Evolutionary conservation across 306 rosid genomes (phyloP).

Genomic region (Delonix regia): DNA sequence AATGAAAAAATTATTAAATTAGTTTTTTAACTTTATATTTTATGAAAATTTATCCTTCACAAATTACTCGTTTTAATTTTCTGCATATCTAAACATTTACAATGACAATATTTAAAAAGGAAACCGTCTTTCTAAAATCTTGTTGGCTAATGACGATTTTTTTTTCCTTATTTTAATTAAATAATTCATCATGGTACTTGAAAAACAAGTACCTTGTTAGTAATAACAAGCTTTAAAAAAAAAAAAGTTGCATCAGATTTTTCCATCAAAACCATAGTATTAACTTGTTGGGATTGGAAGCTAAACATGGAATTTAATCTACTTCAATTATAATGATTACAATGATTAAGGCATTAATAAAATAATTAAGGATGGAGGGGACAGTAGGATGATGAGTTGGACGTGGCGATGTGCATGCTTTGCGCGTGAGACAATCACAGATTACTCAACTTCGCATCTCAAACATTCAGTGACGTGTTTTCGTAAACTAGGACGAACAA

Average conservation of each 20-base stretch:
- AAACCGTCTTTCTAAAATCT: neutral
- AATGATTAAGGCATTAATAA: neutral
- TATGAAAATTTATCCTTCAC: too few species aligned
- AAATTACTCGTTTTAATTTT: too few species aligned
- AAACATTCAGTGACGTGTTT: conserved; percentile 36
- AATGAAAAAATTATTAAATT: too few species aligned
- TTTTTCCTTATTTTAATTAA: neutral
- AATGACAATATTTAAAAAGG: too few species aligned
- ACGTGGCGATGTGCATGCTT: conserved; percentile 32
- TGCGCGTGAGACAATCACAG: conserved; percentile 42
- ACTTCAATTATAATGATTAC: too few species aligned
- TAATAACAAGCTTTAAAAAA: neutral
- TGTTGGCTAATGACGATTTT: too few species aligned
- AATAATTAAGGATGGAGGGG: conserved; percentile 9
- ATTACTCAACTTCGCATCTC: conserved; percentile 18
- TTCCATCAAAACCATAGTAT: neutral
- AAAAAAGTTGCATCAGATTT: neutral
- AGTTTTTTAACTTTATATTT: too few species aligned
- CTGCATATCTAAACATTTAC: too few species aligned
- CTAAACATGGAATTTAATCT: too few species aligned
- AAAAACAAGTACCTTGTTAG: neutral
- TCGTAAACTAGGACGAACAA: neutral
- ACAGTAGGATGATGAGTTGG: neutral
- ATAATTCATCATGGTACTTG: neutral
- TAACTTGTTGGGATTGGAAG: neutral